phyloP scores from a whole-genome alignment of 2,329 filamentous ascomycete species.

The Pseudomassariella vexata region DNA sequence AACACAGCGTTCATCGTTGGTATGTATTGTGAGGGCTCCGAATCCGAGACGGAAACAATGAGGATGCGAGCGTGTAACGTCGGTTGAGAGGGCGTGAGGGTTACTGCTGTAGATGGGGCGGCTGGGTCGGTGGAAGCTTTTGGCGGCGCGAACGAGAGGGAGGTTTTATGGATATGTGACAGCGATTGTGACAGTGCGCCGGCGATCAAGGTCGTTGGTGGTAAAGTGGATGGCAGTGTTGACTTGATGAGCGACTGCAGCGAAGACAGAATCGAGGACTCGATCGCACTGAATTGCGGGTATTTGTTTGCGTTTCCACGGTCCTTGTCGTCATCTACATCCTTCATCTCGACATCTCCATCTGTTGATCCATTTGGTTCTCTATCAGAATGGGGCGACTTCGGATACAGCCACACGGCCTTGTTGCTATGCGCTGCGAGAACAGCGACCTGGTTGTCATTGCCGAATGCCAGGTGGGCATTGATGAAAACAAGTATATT shows the following conservation, averaged over 20 bases:
- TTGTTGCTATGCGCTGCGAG: slow-evolving; percentile 84
- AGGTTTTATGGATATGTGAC: slow-evolving; percentile 81
- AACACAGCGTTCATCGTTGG: slow-evolving; percentile 98
- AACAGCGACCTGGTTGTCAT: slow-evolving; percentile 86
- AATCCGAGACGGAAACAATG: slow-evolving; percentile 81
- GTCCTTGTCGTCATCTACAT: slow-evolving; percentile 29
- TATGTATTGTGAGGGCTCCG: slow-evolving; percentile 87
- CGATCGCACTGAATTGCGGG: slow-evolving; percentile 82
- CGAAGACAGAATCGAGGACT: slow-evolving; percentile 70
- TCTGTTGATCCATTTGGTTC: too few relatives aligned
- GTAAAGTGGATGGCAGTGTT: slow-evolving; percentile 60
- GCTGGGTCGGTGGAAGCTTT: slow-evolving; percentile 32
- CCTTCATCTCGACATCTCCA: slow-evolving; percentile 54
- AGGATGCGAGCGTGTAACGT: slow-evolving; percentile 77
- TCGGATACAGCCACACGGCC: slow-evolving; percentile 85
- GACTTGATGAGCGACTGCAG: slow-evolving; percentile 66
- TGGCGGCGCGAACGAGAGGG: slow-evolving; percentile 57
- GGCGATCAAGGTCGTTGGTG: slow-evolving; percentile 79
- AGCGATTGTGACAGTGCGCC: slow-evolving; percentile 88
- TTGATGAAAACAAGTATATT: slow-evolving; percentile 95
- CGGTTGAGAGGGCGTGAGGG: slow-evolving; percentile 27
- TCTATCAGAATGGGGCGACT: slow-evolving; percentile 27
- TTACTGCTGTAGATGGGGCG: slow-evolving; percentile 18
- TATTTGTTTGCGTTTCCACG: slow-evolving; percentile 71
- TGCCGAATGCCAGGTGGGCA: slow-evolving; percentile 89